A percentile compares a stretch with the other conserved stretches of the same genome.
Conservation (phyloP, 805 yeast genomes). For the Metschnikowia hibisci region DNA sequence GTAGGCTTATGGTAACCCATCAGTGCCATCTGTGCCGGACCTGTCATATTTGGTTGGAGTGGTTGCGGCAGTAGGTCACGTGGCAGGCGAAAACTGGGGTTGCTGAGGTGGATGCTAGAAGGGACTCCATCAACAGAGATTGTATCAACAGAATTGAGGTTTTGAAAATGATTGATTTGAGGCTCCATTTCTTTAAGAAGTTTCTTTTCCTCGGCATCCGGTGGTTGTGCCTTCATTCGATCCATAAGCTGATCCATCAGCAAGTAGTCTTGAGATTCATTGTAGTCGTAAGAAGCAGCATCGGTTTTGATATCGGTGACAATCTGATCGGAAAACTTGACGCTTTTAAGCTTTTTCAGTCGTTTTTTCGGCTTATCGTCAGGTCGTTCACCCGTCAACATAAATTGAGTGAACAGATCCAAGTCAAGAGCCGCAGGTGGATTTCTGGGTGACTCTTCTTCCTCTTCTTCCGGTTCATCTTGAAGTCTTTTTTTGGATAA, state of each 20-base stretch:
- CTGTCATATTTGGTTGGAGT: slow-evolving; percentile 44
- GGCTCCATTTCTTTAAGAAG: slow-evolving; percentile 72
- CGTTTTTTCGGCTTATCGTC: slow-evolving; percentile 38
- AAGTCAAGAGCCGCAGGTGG: slow-evolving; percentile 49
- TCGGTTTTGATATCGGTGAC: slow-evolving; percentile 41
- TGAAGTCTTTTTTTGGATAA: slow-evolving; percentile 54
- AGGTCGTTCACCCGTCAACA: slow-evolving; percentile 77
- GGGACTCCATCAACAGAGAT: slow-evolving; percentile 72
- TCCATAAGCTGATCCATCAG: slow-evolving; percentile 69
- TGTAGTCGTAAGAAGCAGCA: slow-evolving; percentile 12
- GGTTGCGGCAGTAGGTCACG: slow-evolving; percentile 15
- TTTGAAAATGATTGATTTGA: slow-evolving; percentile 63
- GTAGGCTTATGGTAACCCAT: slow-evolving; percentile 12
- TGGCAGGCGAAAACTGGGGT: slow-evolving; percentile 13
- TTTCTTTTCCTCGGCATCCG: slow-evolving; percentile 63
- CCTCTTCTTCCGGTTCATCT: slow-evolving; percentile 37
- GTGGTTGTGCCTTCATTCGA: slow-evolving; percentile 29
- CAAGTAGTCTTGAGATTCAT: slow-evolving; percentile 49
- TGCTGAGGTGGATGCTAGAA: slow-evolving; percentile 42
- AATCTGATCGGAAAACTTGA: slow-evolving; percentile 68
- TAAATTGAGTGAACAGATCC: slow-evolving; percentile 79
- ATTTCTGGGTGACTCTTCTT: slow-evolving; percentile 10
- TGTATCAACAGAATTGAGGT: slow-evolving; percentile 70
- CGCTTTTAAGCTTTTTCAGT: slow-evolving; percentile 51
- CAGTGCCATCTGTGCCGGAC: slow-evolving; percentile 41